Base-by-base conservation (phyloP, 176 grass and related monocot genomes). In the Lolium perenne region DNA sequence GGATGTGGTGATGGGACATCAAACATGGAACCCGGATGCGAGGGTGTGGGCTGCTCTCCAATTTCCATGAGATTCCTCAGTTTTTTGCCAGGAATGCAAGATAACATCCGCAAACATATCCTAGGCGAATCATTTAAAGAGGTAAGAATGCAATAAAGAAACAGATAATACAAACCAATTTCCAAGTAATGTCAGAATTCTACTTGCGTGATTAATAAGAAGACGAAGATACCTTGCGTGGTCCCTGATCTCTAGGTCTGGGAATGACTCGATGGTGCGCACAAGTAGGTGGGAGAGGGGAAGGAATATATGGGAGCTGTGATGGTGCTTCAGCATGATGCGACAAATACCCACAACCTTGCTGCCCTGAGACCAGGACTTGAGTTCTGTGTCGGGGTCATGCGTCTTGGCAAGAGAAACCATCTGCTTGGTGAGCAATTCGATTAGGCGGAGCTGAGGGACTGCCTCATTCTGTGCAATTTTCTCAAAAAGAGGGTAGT, bases 241-340 rank as follows among this genome's bases (percentile, higher is more conserved):
- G 82, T 98, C 96, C 63, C 96, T 82, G 75, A 98, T 88, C 87
- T 98, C 96, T 74, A 98, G 88, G 84, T 98, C 93, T 67, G 96
- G 96, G 55, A 94, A 98, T 72, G 80, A 92, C 74, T 95, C 64
- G 48, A 92, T 94, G 53, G 88, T 90, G 78, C 91, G 79, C 45
- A 86, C 82, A 46, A 98, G 93, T 58, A 98, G 85, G 43, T 18
- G 75, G 0, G 88, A 89, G 25, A 98, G 90, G 61, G 96, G 90
- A 67, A 90, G 65, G 71, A 95, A 98, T 35, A 98, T 26, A 64
- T 74, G 81, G 10, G 96, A 95, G 72, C 90, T 93, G 25, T 95
- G 83, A 87, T 98, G 96, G 60, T 91, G 88, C 85, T 92, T 95
- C 84, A 98, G 75, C 86, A 94, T 89, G 66, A 91, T 72, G 55